Conservation (phyloP, 2,329 filamentous ascomycete genomes). For the Xylariaceae sp. region DNA sequence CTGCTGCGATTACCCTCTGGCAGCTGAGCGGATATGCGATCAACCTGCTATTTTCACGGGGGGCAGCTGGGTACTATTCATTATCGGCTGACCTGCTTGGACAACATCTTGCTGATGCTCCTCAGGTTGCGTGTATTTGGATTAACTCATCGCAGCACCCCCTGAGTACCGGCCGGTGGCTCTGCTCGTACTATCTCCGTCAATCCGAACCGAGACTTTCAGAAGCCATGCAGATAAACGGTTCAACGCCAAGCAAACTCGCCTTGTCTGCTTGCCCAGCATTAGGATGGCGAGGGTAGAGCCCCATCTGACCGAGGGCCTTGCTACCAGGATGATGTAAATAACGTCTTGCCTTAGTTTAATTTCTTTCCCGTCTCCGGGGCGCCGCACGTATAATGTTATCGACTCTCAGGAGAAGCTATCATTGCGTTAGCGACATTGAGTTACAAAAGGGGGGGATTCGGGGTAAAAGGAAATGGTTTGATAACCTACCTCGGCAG, state of each 20-base stretch:
- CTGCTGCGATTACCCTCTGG: neutral
- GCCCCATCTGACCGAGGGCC: neutral
- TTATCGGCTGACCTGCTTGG: neutral
- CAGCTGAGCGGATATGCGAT: neutral
- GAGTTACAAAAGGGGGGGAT: too few relatives aligned
- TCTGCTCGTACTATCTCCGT: neutral
- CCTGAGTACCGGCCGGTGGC: neutral
- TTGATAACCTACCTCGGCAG: conserved; percentile 70
- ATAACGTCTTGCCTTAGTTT: neutral
- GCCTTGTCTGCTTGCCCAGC: neutral
- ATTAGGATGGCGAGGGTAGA: neutral
- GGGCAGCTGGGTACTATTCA: neutral
- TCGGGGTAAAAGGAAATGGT: neutral
- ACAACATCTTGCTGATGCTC: neutral
- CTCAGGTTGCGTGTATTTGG: neutral
- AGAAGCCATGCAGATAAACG: neutral
- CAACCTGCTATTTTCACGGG: neutral
- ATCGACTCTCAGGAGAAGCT: conserved; percentile 89
- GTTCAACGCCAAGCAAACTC: neutral
- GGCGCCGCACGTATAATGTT: conserved; percentile 96
- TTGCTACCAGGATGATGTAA: neutral
- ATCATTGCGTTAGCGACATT: conserved; percentile 14
- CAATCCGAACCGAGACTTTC: neutral
- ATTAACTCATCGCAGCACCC: neutral
- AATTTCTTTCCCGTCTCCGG: conserved; percentile 72